Evolutionary conservation across 129 eudicot genomes (phyloP), one percentile per base, ranked within the genome.

Genomic region (Flaveria linearis): DNA sequence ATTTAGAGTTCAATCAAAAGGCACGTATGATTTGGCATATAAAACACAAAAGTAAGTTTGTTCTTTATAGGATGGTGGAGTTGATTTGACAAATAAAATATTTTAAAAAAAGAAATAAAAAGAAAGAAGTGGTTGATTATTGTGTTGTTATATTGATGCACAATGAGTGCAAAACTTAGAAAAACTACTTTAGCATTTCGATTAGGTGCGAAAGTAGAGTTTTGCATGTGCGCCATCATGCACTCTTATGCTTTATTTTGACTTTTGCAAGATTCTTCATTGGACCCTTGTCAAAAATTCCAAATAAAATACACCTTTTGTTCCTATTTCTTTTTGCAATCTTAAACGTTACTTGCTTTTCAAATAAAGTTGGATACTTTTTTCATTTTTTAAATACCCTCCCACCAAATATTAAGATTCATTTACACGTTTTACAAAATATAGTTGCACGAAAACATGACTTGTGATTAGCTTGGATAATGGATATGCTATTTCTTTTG

Each of bases 211-310:
- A 82, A 82, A 82, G 85, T 82, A 49, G 85, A 75, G 81, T 58
- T 76, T 81, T 81, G 85, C 85, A 82, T 82, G 85, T 82, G 85
- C 85, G 61, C 73, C 76, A 81, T 81, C 81, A 81, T 81, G 77
- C 57, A 69, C 58, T 30, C 84, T 69, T 46, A 58, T 75, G 72
- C 80, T 75, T 81, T 75, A 68, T 68, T 75, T 81, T 81, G 80
- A 81, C 84, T 81, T 81, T 68, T 36, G 64, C 69, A 73, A 45
- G 69, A 72, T 79, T 73, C 74, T 80, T 80, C 79, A 65, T 45
- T 68, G 56, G 71, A 81, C 68, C 76, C 60, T 61, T 80, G 65
- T 57, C 58, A 76, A 68, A 25, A 53, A 43, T 65, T 52, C 61
- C 70, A 61, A 69, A 55, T 5, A 26, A 68, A 57, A 57, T 11